Evolutionary conservation across 169 alveolate genomes (phyloP).

Genomic region (Eimeria praecox): DNA sequence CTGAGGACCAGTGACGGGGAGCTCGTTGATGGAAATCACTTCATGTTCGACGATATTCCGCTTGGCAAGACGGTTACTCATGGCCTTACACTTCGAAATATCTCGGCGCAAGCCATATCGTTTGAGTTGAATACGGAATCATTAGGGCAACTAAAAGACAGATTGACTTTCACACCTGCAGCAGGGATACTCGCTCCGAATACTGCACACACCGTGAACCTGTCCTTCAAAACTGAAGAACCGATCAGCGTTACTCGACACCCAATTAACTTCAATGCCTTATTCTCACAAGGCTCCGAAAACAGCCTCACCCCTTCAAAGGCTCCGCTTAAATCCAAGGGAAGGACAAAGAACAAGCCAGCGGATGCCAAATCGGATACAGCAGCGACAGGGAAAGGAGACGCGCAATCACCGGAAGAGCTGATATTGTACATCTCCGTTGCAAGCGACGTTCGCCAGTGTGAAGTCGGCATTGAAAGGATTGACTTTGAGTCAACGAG

Average conservation of each 20-base stretch:
- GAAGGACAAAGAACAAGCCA: conserved; percentile 33
- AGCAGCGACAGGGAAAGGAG: conserved; percentile 22
- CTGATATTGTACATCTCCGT: conserved; percentile 90
- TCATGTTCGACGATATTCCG: conserved; percentile 52
- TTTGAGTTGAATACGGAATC: conserved; percentile 44
- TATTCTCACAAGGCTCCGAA: conserved; percentile 12
- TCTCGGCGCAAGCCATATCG: conserved; percentile 52
- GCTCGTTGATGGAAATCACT: conserved; percentile 47
- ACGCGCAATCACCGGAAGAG: conserved; percentile 61
- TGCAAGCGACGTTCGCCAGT: conserved; percentile 92
- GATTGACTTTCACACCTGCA: conserved; percentile 25
- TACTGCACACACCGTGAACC: neutral
- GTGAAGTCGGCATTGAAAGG: conserved; percentile 89
- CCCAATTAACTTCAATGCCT: conserved; percentile 11
- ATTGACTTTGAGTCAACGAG: conserved; percentile 94
- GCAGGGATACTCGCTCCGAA: conserved; percentile 48
- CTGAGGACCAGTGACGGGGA: conserved; percentile 7
- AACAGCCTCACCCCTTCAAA: neutral
- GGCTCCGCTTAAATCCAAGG: conserved; percentile 3
- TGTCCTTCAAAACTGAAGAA: conserved; percentile 29
- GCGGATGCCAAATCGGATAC: conserved; percentile 27
- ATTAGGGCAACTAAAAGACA: conserved; percentile 47
- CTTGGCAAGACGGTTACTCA: conserved; percentile 38
- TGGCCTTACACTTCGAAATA: conserved; percentile 44
- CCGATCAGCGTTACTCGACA: conserved; percentile 38